Evolutionary conservation across 371 early-diverging fungal species (phyloP).

Genomic region (Mortierella sp.): DNA sequence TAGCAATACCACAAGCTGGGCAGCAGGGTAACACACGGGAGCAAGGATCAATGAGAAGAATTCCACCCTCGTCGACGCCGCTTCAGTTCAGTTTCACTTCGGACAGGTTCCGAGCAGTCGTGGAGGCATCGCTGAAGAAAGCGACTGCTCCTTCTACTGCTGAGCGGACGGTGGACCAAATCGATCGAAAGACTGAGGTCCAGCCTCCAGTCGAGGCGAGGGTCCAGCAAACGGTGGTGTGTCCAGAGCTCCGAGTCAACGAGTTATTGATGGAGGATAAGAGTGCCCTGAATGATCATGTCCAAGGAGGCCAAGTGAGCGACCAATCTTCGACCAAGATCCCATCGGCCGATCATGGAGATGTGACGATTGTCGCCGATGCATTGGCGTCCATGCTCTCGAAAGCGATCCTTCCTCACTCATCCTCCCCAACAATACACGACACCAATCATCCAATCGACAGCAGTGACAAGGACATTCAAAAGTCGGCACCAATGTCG

Average conservation of each 20-base stretch:
- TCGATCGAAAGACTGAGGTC: too few species aligned
- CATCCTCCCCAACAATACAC: not conserved
- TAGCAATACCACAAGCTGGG: not conserved
- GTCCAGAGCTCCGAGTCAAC: not conserved
- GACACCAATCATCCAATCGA: not conserved
- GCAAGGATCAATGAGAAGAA: not conserved
- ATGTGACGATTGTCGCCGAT: not conserved
- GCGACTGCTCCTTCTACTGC: not conserved
- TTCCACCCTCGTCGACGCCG: not conserved
- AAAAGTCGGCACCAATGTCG: constrained; percentile 35
- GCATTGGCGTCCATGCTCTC: constrained; percentile 2
- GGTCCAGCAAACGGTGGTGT: not conserved
- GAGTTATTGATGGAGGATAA: not conserved
- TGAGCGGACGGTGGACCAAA: not conserved
- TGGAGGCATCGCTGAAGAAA: constrained; percentile 21
- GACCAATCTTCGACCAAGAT: not conserved
- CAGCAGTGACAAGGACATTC: constrained; percentile 4
- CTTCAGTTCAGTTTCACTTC: constrained; percentile 49
- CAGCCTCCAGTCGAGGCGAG: not conserved
- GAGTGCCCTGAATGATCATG: not conserved
- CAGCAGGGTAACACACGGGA: constrained; percentile 14
- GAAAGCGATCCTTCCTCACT: not conserved
- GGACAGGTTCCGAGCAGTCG: constrained; percentile 32
- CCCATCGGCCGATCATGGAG: not conserved
- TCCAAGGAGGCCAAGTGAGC: not conserved